Base-by-base conservation (phyloP, 257 asterid genomes). In the Solanum rostratum region DNA sequence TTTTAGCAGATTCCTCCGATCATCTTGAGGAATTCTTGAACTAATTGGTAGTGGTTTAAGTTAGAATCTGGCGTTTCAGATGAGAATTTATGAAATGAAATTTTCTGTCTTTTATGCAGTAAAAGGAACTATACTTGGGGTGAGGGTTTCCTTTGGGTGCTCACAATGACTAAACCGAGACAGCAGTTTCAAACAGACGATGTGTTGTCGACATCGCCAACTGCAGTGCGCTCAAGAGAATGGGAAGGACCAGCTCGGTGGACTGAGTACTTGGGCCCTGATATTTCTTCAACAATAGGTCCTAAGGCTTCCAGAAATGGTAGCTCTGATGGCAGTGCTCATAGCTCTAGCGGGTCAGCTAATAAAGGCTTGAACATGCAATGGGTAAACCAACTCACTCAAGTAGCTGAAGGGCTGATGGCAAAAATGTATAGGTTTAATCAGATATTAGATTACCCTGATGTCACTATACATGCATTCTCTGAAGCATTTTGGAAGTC, bases 381-480 rank as follows among this genome's bases (percentile, higher is more conserved):
- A 88, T 97, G 97, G 98, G 95, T 95, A 79, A 90, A 94, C 88
- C 98, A 95, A 95, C 99, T 97, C 89, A 93, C 93, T 6, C 97
- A 90, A 86, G 99, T 97, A 83, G 99, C 99, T 55, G 95, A 94
- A 91, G 99, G 99, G 86, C 89, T 97, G 85, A 89, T 97, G 98
- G 96, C 97, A n/a, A 97, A 97, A 89, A 94, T 97, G 92, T 95
- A 97, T 85, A 91, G 98, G 85, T 88, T 94, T 84, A 97, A 92
- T 90, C 99, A 97, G 91, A 94, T 97, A 91, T 87, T 97, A 89
- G 99, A 95, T 90, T 94, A 94, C 86, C 99, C 99, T 66, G 99
- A 95, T 87, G 91, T 91, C 87, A 87, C 86, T 86, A 89, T 88
- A 86, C 98, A 95, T 90, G 87, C 87, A n/a, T 97, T 93, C 88